A percentile compares a stretch with the other conserved stretches of the same genome.
Evolutionary conservation across 495 filamentous ascomycete genomes (phyloP).

Genomic region (Terfezia claveryi): DNA sequence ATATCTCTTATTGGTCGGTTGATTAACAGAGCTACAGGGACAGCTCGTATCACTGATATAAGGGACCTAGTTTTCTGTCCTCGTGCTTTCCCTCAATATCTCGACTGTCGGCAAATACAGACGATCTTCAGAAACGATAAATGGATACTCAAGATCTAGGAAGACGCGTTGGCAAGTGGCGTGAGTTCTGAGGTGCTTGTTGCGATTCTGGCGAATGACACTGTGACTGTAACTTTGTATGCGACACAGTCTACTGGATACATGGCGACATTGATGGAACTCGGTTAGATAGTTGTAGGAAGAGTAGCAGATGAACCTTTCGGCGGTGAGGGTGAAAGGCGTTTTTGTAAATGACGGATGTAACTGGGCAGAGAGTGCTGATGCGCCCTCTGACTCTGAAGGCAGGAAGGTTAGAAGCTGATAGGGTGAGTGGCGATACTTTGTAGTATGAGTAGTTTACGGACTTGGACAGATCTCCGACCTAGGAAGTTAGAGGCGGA

Average conservation of each 20-base stretch:
- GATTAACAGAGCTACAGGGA: too few relatives aligned
- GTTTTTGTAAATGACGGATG: slow-evolving; percentile 19
- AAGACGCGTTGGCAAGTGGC: slow-evolving; percentile 12
- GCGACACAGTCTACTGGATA: slow-evolving; percentile 6
- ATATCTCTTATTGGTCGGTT: too few relatives aligned
- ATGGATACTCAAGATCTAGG: slow-evolving; percentile 2
- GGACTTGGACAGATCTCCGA: too few relatives aligned
- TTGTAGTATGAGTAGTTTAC: too few relatives aligned
- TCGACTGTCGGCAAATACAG: neutral
- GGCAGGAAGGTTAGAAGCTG: too few relatives aligned
- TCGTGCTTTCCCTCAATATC: slow-evolving; percentile 15
- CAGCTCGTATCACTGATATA: too few relatives aligned
- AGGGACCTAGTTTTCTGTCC: slow-evolving; percentile 13
- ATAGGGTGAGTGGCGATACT: too few relatives aligned
- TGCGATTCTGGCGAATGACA: slow-evolving; percentile 3
- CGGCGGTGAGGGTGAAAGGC: slow-evolving; percentile 14
- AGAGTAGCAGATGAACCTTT: slow-evolving; percentile 14
- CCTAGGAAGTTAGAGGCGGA: too few relatives aligned
- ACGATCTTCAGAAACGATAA: slow-evolving; percentile 4
- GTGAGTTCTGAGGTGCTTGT: neutral
- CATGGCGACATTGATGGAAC: slow-evolving; percentile 14
- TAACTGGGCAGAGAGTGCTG: too few relatives aligned
- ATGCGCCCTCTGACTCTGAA: too few relatives aligned
- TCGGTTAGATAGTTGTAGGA: slow-evolving; percentile 15
- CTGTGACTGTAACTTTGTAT: slow-evolving; percentile 3